Conservation (phyloP, 1,284 basidiomycete species). For the Tausonia pullulans region DNA sequence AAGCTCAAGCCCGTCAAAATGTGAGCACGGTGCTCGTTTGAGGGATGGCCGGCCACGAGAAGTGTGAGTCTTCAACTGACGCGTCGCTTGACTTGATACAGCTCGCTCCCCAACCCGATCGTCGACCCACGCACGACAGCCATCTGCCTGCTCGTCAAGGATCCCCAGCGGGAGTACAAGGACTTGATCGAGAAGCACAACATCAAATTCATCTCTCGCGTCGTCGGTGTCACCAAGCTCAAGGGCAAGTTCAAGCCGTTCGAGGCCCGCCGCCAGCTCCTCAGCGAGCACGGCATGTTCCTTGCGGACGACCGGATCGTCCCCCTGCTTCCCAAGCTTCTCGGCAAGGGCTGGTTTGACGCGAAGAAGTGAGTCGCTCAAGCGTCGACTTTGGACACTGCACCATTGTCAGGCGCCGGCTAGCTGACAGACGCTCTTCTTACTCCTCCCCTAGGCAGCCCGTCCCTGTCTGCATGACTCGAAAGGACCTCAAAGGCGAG, state of each 20-base stretch:
- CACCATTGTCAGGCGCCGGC: not conserved
- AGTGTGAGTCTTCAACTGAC: too few species aligned
- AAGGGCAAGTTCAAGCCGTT: slow-evolving; percentile 89
- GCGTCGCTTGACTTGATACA: slow-evolving; percentile 27
- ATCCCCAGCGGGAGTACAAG: slow-evolving; percentile 93
- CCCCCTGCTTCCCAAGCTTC: slow-evolving; percentile 69
- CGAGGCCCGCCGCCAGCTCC: slow-evolving; percentile 71
- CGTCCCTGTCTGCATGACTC: slow-evolving; percentile 74
- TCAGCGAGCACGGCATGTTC: slow-evolving; percentile 85
- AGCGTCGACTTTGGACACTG: too few species aligned
- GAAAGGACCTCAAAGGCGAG: slow-evolving; percentile 78
- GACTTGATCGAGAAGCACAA: slow-evolving; percentile 66
- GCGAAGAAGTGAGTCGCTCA: slow-evolving; percentile 67
- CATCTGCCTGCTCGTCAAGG: slow-evolving; percentile 86
- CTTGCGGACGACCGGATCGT: slow-evolving; percentile 84
- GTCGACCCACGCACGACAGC: slow-evolving; percentile 65
- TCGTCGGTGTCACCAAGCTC: slow-evolving; percentile 82
- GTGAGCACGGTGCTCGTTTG: slow-evolving; percentile 41
- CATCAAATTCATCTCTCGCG: slow-evolving; percentile 78
- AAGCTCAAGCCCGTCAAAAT: slow-evolving; percentile 73
- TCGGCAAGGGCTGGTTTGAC: slow-evolving; percentile 84
- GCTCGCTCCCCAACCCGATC: slow-evolving; percentile 66
- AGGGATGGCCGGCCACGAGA: too few species aligned
- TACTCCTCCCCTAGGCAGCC: slow-evolving; percentile 53
- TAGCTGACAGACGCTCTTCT: slow-evolving; percentile 1